These are phyloP conservation scores for Picea engelmannii DNA, from an alignment of 83 land plant species.

Conservation along the genomic window DNA sequence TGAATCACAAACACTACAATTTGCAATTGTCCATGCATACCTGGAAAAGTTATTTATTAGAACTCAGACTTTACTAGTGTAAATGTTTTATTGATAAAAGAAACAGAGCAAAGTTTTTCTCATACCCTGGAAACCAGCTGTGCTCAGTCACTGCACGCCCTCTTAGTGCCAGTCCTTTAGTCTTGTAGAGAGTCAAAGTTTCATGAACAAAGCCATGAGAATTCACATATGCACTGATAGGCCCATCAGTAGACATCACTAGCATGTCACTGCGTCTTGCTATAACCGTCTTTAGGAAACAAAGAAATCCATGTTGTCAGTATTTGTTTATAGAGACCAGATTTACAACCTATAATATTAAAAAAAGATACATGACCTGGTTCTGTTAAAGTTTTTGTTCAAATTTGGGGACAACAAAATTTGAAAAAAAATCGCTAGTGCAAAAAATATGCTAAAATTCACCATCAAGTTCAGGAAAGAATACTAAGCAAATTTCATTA, in stretches of 20 bases:
- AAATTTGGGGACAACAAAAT: no score
- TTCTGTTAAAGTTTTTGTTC: no score
- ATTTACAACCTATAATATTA: not conserved
- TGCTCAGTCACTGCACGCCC: conserved; percentile 62
- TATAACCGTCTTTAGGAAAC: conserved; percentile 23
- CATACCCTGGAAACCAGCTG: conserved; percentile 99
- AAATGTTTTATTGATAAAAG: not conserved
- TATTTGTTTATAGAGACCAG: not conserved
- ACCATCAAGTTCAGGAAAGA: no score
- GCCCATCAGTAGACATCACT: conserved; percentile 95
- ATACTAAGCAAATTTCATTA: no score
- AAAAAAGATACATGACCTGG: no score
- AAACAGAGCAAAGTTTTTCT: not conserved
- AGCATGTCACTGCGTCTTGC: conserved; percentile 92
- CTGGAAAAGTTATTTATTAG: conserved; percentile 30
- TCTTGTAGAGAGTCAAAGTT: conserved; percentile 68
- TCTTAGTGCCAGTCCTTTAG: conserved; percentile 60
- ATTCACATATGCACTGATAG: conserved; percentile 89
- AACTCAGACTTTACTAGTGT: not conserved
- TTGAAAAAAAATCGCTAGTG: no score
- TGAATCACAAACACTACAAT: conserved; percentile 65
- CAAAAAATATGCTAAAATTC: no score
- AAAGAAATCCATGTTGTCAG: not conserved
- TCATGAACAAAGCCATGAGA: conserved; percentile 76
- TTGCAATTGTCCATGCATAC: conserved; percentile 86